These are phyloP conservation scores for Crucihimalaya himalaica DNA, from an alignment of 345 rosid genomes.

Conservation along the genomic window DNA sequence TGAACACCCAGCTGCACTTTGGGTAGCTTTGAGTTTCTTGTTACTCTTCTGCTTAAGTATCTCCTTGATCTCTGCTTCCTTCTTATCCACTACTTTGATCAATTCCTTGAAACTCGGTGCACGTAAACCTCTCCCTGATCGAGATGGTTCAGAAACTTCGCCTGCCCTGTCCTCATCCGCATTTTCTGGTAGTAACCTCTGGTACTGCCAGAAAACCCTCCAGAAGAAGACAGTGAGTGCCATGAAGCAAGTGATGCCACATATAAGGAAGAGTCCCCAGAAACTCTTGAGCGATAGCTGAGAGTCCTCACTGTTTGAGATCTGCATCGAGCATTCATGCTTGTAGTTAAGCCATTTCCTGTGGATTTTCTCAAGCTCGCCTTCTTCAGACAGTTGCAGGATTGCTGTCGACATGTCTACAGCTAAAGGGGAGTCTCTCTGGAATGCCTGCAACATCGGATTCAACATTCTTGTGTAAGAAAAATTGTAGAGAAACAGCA, in stretches of 20 bases:
- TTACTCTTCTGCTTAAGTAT: constrained; percentile 56
- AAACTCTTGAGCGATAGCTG: constrained; percentile 79
- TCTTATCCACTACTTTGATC: constrained; percentile 65
- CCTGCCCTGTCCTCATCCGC: constrained; percentile 41
- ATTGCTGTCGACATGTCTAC: constrained; percentile 89
- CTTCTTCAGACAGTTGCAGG: constrained; percentile 87
- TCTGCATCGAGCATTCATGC: constrained; percentile 57
- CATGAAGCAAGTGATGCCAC: constrained; percentile 67
- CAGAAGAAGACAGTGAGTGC: constrained; percentile 64
- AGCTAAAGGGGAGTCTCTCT: constrained; percentile 91
- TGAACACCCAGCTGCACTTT: constrained; percentile 47
- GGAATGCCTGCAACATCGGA: constrained; percentile 68
- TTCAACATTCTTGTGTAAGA: constrained; percentile 15
- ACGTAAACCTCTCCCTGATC: constrained; percentile 46
- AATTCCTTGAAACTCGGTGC: constrained; percentile 56
- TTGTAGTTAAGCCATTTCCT: constrained; percentile 70
- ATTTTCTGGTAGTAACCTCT: constrained; percentile 51
- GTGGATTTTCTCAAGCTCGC: constrained; percentile 82
- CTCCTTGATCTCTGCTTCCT: constrained; percentile 58
- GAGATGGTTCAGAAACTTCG: constrained; percentile 52
- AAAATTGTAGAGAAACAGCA: not conserved
- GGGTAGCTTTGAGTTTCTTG: constrained; percentile 45
- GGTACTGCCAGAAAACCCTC: constrained; percentile 62
- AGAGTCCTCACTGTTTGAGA: constrained; percentile 43
- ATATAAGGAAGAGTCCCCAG: constrained; percentile 96